Conservation (phyloP, 139 green algal species). For the Chlorella sp. region DNA sequence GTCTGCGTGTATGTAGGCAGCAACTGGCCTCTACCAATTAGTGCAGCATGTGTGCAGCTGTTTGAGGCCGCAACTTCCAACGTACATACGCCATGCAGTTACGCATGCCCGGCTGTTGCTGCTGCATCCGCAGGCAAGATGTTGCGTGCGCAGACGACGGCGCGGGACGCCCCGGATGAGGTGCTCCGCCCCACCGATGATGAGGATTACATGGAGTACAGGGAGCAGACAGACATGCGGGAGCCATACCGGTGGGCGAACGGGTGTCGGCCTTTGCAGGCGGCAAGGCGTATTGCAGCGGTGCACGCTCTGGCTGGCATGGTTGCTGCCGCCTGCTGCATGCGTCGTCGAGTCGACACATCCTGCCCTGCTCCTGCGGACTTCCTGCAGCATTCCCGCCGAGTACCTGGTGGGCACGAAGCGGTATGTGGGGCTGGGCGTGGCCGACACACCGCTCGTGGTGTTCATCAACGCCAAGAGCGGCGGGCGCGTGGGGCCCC, state of each 20-base stretch:
- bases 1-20: too few relatives aligned
- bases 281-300: too few relatives aligned
- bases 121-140: neutral
- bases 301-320: neutral
- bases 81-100: too few relatives aligned
- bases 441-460: constrained; percentile 73
- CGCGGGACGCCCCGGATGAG: constrained; percentile 20
- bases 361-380: too few relatives aligned
- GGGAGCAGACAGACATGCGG: constrained; percentile 60
- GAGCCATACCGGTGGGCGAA: constrained; percentile 66
- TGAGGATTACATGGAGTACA: constrained; percentile 58
- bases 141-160: neutral
- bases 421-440: constrained; percentile 20
- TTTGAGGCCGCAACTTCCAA: too few relatives aligned
- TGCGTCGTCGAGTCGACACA: too few relatives aligned
- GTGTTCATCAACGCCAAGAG: constrained; percentile 87
- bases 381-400: constrained; percentile 56
- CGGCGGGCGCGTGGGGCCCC: constrained; percentile 71
- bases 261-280: neutral
- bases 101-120: too few relatives aligned
- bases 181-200: constrained; percentile 10
- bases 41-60: too few relatives aligned
- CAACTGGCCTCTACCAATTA: too few relatives aligned
- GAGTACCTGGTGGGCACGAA: constrained; percentile 52
- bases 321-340: neutral